A percentile compares a stretch with the other conserved stretches of the same genome.
Evolutionary conservation across 1,284 basidiomycete genomes (phyloP).

Genomic region (Microbotryum intermedium): DNA sequence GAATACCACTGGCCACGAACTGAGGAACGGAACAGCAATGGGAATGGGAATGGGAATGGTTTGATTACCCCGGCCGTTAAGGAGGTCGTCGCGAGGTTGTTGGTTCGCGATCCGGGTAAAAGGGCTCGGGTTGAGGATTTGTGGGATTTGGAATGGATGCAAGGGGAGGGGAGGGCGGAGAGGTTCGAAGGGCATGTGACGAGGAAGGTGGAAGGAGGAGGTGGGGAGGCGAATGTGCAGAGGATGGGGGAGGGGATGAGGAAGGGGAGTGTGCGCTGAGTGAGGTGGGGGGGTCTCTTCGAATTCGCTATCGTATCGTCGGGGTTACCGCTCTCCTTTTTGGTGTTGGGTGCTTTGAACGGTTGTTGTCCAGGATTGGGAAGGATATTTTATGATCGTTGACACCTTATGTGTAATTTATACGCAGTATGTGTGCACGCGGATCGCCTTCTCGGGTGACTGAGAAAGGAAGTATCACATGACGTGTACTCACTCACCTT

Average conservation of each 20-base stretch:
- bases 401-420: too few species aligned
- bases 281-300: not conserved
- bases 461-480: too few species aligned
- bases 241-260: not conserved
- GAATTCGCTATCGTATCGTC: too few species aligned
- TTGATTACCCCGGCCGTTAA: conserved; percentile 46
- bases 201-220: not conserved
- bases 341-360: too few species aligned
- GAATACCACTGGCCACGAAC: conserved; percentile 59
- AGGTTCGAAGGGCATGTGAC: conserved; percentile 1
- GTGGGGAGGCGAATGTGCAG: not conserved
- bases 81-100: conserved; percentile 52
- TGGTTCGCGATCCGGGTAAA: conserved; percentile 60
- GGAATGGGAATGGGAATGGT: conserved; percentile 35
- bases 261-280: not conserved
- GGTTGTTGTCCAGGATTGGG: too few species aligned
- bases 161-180: conserved; percentile 34
- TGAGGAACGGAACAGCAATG: not conserved
- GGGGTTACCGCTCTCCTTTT: too few species aligned
- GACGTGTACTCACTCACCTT: too few species aligned
- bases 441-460: too few species aligned
- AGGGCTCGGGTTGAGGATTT: conserved; percentile 54
- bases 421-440: too few species aligned
- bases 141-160: conserved; percentile 62
- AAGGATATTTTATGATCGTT: too few species aligned